These are phyloP conservation scores for Micractinium sp. DNA, from an alignment of 139 green algal genomes.

Conservation along the genomic window DNA sequence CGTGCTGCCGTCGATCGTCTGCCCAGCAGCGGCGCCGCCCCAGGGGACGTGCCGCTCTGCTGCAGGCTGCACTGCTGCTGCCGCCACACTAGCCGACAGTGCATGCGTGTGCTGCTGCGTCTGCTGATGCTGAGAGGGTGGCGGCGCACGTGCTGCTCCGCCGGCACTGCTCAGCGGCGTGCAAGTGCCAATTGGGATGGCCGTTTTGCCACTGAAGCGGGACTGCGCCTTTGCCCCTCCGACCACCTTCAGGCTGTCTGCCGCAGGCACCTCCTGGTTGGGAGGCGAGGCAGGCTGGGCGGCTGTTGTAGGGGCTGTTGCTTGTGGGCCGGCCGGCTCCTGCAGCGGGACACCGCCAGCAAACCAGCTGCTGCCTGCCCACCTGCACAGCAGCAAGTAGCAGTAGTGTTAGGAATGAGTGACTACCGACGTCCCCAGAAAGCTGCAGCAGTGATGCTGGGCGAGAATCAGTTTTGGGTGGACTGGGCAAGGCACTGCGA, in stretches of 20 bases:
- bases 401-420: too few species aligned
- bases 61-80: background rate
- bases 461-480: too few species aligned
- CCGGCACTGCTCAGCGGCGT: constrained; percentile 1
- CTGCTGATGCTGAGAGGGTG: background rate
- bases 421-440: too few species aligned
- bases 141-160: background rate
- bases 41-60: background rate
- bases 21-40: background rate
- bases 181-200: constrained; percentile 38
- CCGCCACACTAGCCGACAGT: too few species aligned
- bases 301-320: background rate
- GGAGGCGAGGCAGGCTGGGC: background rate
- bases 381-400: background rate
- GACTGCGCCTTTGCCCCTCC: constrained; percentile 40
- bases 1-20: background rate
- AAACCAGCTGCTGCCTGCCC: constrained; percentile 7
- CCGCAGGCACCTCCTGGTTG: background rate
- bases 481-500: too few species aligned
- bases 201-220: constrained; percentile 40
- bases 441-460: too few species aligned
- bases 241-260: background rate
- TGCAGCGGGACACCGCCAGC: background rate
- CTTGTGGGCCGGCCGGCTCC: background rate
- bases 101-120: background rate